A percentile compares a stretch with the other conserved stretches of the same genome.
phyloP scores from a whole-genome alignment of 1,284 basidiomycete genomes.

The Agaricales sp. region DNA sequence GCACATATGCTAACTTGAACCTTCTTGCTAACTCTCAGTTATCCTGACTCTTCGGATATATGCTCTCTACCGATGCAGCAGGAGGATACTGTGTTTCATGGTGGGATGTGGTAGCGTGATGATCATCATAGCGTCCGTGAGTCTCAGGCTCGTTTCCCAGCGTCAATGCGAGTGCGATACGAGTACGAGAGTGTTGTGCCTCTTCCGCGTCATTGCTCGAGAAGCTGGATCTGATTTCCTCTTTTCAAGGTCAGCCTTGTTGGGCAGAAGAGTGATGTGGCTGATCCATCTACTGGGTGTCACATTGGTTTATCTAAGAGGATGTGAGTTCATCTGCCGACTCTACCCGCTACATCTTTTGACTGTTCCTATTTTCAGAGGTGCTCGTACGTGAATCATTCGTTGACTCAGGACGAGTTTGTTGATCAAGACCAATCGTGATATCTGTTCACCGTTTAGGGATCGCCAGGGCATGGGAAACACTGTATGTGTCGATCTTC shows the following conservation, averaged over 20 bases:
- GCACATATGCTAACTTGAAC: not conserved
- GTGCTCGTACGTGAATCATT: no score
- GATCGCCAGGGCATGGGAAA: constrained; percentile 30
- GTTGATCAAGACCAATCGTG: no score
- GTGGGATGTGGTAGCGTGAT: constrained; percentile 18
- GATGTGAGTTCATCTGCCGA: constrained; percentile 20
- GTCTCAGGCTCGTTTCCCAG: constrained; percentile 7
- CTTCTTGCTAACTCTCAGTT: constrained; percentile 14
- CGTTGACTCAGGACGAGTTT: no score
- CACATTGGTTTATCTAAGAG: constrained; percentile 18
- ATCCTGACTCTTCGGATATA: constrained; percentile 29
- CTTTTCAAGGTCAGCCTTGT: constrained; percentile 13
- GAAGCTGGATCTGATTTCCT: constrained; percentile 1
- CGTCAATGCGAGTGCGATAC: no score
- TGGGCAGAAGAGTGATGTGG: constrained; percentile 18
- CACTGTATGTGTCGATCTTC: no score
- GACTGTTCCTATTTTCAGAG: no score
- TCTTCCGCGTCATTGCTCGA: no score
- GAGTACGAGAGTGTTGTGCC: no score
- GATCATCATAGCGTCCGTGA: constrained; percentile 17
- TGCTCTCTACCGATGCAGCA: constrained; percentile 26
- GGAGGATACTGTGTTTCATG: constrained; percentile 20
- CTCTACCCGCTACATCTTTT: constrained; percentile 16
- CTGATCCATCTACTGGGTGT: constrained; percentile 19
- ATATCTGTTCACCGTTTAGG: no score